Base-by-base conservation (phyloP, 768 basidiomycete species). In the Fistulinella prunicolor region DNA sequence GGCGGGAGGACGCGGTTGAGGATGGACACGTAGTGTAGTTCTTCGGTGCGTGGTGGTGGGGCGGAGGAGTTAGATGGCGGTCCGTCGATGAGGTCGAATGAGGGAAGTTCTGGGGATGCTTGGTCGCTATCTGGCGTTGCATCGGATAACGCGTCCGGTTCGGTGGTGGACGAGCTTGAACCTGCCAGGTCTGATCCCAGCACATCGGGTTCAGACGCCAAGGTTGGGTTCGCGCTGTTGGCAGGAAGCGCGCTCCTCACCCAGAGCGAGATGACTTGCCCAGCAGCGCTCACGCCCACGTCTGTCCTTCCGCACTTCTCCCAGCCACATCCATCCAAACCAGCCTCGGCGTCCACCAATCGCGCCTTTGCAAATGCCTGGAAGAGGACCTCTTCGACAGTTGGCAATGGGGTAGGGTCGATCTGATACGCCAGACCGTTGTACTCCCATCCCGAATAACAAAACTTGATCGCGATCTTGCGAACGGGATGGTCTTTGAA, bases 271-370 rank as follows among this genome's bases (percentile, higher is more conserved):
- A 97, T 76, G 20, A 98, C 94, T 65, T 98, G 95, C 3, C 92
- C 94, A 8, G 87, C 89, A 32, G 87, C 90, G 63, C 93, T 95
- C 49, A 99, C 96, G 0, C 95, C 94, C 17, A 86, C 78, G 74
- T 99, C 96, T 22, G 96, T 98, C 60, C 96, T 71, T 12, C 96
- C 95, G 66, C 96, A 97, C 55, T 81, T 78, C 62, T 89, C 84
- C 83, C 90, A 98, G 29, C 81, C 89, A 61, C 92, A 94, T 0
- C 89, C 94, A 14, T 94, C 86, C 46, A 87, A 72, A 4, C 91
- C 90, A 5, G 70, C 77, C 3, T 75, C 79, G 1, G 75, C 75
- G 60, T 95, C 89, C 10, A 98, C 79, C 37, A 99, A 72, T 41
- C 83, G 75, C 0, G 89, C 79, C 56, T 85, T 84, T 34, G 80